A percentile compares a stretch with the other conserved stretches of the same genome.
These are phyloP conservation scores for Cryptococcus sp. DNA, from an alignment of 1,284 basidiomycete genomes.

Conservation along the genomic window DNA sequence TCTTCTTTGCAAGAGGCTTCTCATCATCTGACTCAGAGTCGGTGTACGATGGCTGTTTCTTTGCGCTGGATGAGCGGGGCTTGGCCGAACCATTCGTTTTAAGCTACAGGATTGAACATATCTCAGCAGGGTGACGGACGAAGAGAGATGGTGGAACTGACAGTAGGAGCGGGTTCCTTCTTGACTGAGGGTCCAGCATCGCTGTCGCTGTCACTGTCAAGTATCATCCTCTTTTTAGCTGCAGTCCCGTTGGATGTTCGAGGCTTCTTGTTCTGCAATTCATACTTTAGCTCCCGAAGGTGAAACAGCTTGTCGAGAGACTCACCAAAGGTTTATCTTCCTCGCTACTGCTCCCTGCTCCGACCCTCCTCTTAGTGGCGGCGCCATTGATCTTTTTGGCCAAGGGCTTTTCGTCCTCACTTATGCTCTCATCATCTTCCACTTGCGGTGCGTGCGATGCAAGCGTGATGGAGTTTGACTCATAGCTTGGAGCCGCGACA, in stretches of 20 bases:
- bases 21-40: slow-evolving; percentile 44
- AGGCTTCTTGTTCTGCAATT: slow-evolving; percentile 32
- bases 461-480: slow-evolving; percentile 8
- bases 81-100: slow-evolving; percentile 19
- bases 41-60: slow-evolving; percentile 18
- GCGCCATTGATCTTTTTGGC: slow-evolving; percentile 16
- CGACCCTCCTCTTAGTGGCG: slow-evolving; percentile 14
- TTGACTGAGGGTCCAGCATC: slow-evolving; percentile 30
- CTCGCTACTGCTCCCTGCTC: slow-evolving; percentile 32
- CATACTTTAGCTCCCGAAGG: not conserved
- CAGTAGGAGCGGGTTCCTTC: slow-evolving; percentile 27
- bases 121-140: slow-evolving; percentile 17
- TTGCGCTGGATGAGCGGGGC: slow-evolving; percentile 10
- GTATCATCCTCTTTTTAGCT: slow-evolving; percentile 40
- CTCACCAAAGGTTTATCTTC: slow-evolving; percentile 52
- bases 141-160: slow-evolving; percentile 27
- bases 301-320: slow-evolving; percentile 1
- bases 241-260: slow-evolving; percentile 18
- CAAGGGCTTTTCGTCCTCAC: slow-evolving; percentile 26
- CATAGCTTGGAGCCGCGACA: slow-evolving; percentile 32
- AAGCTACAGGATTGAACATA: slow-evolving; percentile 1
- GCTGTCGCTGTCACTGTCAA: slow-evolving; percentile 38
- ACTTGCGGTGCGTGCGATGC: slow-evolving; percentile 20
- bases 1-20: slow-evolving; percentile 58
- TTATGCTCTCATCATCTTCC: slow-evolving; percentile 16